Evolutionary conservation across 2,329 filamentous ascomycete genomes (phyloP), one percentile per base, ranked within the genome.

Genomic region (Didymella keratinophila): DNA sequence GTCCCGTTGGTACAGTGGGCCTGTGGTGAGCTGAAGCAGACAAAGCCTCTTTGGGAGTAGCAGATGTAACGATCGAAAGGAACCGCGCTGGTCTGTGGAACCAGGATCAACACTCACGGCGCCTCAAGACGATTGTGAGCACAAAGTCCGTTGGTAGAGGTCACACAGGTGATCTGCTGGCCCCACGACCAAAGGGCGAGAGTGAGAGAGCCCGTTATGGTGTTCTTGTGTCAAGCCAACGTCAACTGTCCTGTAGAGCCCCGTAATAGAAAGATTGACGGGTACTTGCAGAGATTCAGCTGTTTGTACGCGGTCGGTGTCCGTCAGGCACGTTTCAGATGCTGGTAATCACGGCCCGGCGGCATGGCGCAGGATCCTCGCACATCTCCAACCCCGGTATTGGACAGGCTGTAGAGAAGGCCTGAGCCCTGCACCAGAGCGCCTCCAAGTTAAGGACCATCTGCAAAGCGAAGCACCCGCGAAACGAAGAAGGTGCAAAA

Each of bases 11-110:
- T 23, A 51, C 30, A 41, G 39, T n/a, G 32, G 39, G 4, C 12
- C 27, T 41, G 41, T 54, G 56, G 21, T 42, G 20, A 54, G 56
- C 50, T 61, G 66, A 71, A 64, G 71, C 69, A 68, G 65, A 63
- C 43, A 56, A 56, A 56, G 52, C 64, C 61, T 51, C 41, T 69
- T 72, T 61, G 60, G 69, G 73, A 61, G 70, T 71, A 74, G 70
- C 65, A 62, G 53, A 73, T 73, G 71, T 72, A 72, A 75, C 72
- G 57, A 71, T 62, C 52, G 60, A 69, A 66, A 63, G 69, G 62
- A 68, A 70, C 68, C 55, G 62, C 69, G 58, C 62, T 55, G 60
- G 32, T 56, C 25, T 71, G 73, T 75, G 63, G 30, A 58, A 74
- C 72, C 45, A 45, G 47, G 34, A 32, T 52, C 56, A 61, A 51